These are phyloP conservation scores for Torulaspora pretoriensis DNA, from an alignment of 1,139 yeast genomes.

Conservation along the genomic window DNA sequence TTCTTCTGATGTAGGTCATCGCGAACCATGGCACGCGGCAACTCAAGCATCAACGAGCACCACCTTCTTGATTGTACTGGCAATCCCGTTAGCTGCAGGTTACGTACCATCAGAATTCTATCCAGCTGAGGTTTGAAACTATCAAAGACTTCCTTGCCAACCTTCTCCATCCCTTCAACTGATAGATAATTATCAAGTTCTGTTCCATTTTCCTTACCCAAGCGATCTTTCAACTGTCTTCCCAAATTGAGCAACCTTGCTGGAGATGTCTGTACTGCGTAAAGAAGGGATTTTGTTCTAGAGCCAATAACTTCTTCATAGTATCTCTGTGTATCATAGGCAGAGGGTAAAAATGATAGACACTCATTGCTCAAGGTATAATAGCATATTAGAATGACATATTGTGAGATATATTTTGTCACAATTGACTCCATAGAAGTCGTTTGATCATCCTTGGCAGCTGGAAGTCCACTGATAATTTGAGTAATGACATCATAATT, in stretches of 20 bases:
- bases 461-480: conserved; percentile 4
- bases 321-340: conserved; percentile 22
- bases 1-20: conserved; percentile 21
- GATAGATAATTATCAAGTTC: conserved; percentile 1
- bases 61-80: conserved; percentile 16
- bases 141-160: conserved; percentile 10
- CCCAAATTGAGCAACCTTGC: conserved; percentile 2
- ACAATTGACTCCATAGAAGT: conserved; percentile 7
- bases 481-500: conserved; percentile 6
- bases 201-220: background rate
- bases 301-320: conserved; percentile 27
- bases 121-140: conserved; percentile 15
- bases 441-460: background rate
- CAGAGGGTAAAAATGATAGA: conserved; percentile 17
- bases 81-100: conserved; percentile 20
- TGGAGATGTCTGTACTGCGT: conserved; percentile 36
- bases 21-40: conserved; percentile 15
- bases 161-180: conserved; percentile 13
- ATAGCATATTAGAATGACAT: conserved; percentile 22
- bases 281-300: conserved; percentile 30
- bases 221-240: background rate
- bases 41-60: conserved; percentile 10
- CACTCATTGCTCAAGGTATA: conserved; percentile 21
- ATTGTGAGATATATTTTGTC: conserved; percentile 13
- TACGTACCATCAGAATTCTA: conserved; percentile 19